Base-by-base conservation (phyloP, 2,329 filamentous ascomycete species). In the Stachybotrys echinatus region DNA sequence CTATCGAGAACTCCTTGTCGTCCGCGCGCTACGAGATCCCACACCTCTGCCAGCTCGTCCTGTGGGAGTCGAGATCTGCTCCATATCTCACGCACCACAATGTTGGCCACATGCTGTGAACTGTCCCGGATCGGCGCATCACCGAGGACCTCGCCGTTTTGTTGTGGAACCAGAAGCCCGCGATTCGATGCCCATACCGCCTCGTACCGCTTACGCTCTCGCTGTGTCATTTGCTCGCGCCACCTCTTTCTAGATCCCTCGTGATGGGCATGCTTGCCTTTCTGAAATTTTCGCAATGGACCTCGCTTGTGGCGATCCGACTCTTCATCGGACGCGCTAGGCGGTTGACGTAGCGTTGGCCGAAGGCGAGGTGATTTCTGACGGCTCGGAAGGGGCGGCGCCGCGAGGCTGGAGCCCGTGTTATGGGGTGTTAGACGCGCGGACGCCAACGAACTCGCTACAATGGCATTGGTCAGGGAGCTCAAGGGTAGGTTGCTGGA, bases 121-220 rank as follows among this genome's bases (percentile, higher is more conserved):
- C 65, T 55, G 7, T 68, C 64, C 21, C 56, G 54, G 31, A 45
- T 54, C 6, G 55, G 54, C n/a, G n/a, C n/a, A n/a, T n/a, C n/a
- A 12, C 52, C 55, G 1, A 48, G n/a, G 17, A 58, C 57, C 6
- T 55, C 52, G 48, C 8, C 42, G 6, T 55, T 54, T 12, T 53
- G 49, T 14, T 52, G 20, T 2, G 68, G 58, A 2, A 78, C 63
- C 8, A 81, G 67, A 0, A 83, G 51, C 0, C 88, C 88, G 45
- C 83, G 81, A 59, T 94, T 94, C 40, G 87, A 89, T 2, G 89
- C 89, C 88, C 88, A 94, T 1, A 94, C 80, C 3, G 87, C 89
- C 65, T 92, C 89, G 65, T 94, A 94, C 2, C 89, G 78, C 61
- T 87, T 88, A n/a, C 87, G 75, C 61, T 94, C 88, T 5, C 81